Percentiles rank a stretch among this genome's conserved stretches.
Evolutionary conservation across 352 stramenopile genomes (phyloP).

Genomic region (Phytophthora gonapodyides): DNA sequence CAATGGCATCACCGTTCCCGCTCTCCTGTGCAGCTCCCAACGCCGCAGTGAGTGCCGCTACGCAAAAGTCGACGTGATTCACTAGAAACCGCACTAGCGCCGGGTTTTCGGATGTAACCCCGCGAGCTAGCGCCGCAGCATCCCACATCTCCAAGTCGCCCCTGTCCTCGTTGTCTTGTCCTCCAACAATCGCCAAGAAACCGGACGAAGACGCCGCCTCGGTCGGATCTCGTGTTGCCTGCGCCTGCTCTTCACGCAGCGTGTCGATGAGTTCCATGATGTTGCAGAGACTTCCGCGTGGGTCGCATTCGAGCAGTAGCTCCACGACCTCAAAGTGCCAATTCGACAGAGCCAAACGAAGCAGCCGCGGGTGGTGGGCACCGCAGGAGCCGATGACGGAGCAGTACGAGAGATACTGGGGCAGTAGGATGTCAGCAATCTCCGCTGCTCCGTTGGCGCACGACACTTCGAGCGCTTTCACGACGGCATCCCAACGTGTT

Average conservation of each 20-base stretch:
- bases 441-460: constrained; percentile 23
- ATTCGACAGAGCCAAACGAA: constrained; percentile 19
- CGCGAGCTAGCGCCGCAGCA: constrained; percentile 9
- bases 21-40: constrained; percentile 4
- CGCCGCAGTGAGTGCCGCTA: constrained; percentile 8
- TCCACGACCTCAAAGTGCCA: constrained; percentile 30
- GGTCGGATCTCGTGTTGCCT: not conserved
- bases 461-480: constrained; percentile 23
- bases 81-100: constrained; percentile 25
- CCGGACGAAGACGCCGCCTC: not conserved
- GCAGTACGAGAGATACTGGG: constrained; percentile 27
- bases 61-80: constrained; percentile 18
- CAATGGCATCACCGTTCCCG: not conserved
- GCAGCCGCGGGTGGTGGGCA: constrained; percentile 20
- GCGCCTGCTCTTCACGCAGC: constrained; percentile 19
- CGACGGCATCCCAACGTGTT: constrained; percentile 14
- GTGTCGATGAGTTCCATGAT: constrained; percentile 30
- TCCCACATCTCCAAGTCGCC: constrained; percentile 23
- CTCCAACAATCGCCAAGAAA: constrained; percentile 22
- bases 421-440: constrained; percentile 26
- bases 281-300: constrained; percentile 32
- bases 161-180: constrained; percentile 10
- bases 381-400: not conserved
- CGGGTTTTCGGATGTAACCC: constrained; percentile 13
- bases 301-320: constrained; percentile 35